Base-by-base conservation (phyloP, 305 asterid genomes). In the Fraxinus latifolia region DNA sequence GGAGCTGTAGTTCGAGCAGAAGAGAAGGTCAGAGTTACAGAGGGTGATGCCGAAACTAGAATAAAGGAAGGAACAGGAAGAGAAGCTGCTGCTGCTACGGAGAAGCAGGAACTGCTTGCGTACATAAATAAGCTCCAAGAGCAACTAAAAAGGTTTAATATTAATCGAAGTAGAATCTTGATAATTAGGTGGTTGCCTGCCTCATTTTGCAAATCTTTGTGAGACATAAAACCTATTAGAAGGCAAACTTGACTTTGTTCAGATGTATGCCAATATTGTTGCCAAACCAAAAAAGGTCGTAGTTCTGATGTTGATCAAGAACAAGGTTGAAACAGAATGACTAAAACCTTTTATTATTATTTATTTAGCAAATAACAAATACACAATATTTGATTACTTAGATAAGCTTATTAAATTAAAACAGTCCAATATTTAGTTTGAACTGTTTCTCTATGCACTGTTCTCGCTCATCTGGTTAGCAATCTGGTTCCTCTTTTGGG, bases 1-100 rank as follows among this genome's bases (percentile, higher is more conserved):
- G 99, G 98, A 81, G 97, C 98, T 77, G 94, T 85, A 82, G 95
- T 96, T 77, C 93, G 99, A 82, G 98, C 98, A 7, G 98, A 96
- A 87, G 99, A 96, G 90, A 94, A 88, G 90, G 97, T 85, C 84
- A 86, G 98, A 85, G 91, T 94, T 80, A 78, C 93, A 34, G 98
- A 96, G 88, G 97, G 93, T 78, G 91, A 92, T 80, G 92, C 97
- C 8, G 98, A 92, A 85, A 90, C 95, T 85, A 89, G 91, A 91
- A 85, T 96, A 83, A 93, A 88, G 89, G 97, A 93, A 88, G 91
- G 93, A 80, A 86, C 78, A 15, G 97, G 87, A 77, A 92, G 86
- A 50, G 98, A 93, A 85, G 88, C 92, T 44, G 90, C 91, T 83
- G 88, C 92, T 88, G 86, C 85, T 33, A 91, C 88, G 86, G 99